Evolutionary conservation across 352 stramenopile species (phyloP), one percentile per base, ranked within the genome.

Genomic region (Elongisporangium undulatum): DNA sequence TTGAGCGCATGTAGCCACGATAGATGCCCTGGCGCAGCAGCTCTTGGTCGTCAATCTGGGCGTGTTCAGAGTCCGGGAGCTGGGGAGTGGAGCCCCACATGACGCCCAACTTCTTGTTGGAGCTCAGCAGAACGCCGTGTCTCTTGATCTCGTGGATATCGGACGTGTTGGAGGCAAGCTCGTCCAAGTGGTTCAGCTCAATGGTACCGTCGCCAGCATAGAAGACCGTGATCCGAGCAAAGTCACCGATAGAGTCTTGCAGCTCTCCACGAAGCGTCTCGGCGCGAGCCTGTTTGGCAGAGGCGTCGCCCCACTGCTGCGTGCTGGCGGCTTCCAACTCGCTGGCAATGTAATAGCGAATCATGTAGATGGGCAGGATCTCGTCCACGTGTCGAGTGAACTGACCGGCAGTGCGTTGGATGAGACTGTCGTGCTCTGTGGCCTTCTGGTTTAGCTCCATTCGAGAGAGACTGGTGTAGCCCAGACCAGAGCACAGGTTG

Each of bases 21-120:
- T 62, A 62, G 21, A 62, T 62, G 16, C 57, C 57, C 22, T 62
- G 57, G 6, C 57, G 57, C 29, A 62, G 24, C 34, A 62, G 57
- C 50, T n/a, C 51, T 9, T 57, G 34, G 24, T 62, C 56, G 51
- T 62, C 51, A 1, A 62, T 45, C 34, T 45, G 6, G 13, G 34
- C 34, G 34, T 45, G 34, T 17, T 45, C 34, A 17, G 34, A 45
- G 34, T 15, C 13, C 10, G 34, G 34, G 17, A 45, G 34, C 34
- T 45, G 34, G 12, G 13, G 16, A 6, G 34, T 45, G 2, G 34
- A 45, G 9, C 34, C 34, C 34, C 34, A 45, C 34, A 45, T 45
- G 34, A 45, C 12, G 34, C 34, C 34, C 13, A 45, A 10, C 12
- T 45, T 45, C 34, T 45, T 45, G 34, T 45, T 45, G 34, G 34